Evolutionary conservation across 2,329 filamentous ascomycete species (phyloP), one percentile per base, ranked within the genome.

Genomic region (Phoma sp.): DNA sequence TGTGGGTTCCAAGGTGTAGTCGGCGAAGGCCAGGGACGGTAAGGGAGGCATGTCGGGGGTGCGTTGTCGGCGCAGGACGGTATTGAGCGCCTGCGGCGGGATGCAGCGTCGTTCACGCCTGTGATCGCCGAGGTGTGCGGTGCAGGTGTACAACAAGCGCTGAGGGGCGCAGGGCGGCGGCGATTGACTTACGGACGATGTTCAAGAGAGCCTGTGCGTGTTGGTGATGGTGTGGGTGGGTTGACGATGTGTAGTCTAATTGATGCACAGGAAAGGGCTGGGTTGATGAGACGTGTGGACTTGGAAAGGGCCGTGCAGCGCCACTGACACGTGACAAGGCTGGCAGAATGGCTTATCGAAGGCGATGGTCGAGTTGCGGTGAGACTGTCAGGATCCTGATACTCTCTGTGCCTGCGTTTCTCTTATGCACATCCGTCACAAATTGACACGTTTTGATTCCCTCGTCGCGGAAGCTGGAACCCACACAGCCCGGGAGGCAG

Each of bases 191-290:
- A 75, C 72, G 59, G 57, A 48, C 53, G 51, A 46, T 63, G 71
- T 68, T 69, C 69, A 72, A 73, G 69, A 74, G 69, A 64, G 64
- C 53, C 63, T 53, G 66, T 57, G 55, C 68, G 65, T 60, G 67
- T 68, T 68, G 64, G 65, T 60, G 69, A 74, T 74, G 71, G 67
- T 60, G 66, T 61, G 62, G 59, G 66, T 64, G 62, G 63, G 61
- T 66, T 64, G 69, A 69, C 51, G 68, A 67, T 69, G 72, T 64
- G 72, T 64, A 66, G 65, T 74, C 66, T 75, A 73, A 72, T 67
- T 70, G 71, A 72, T 74, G 71, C 70, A 69, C 69, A 67, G 67
- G 67, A 69, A 66, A 62, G 71, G 66, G 70, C 69, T 71, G 67
- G 69, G 65, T 67, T 63, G 70, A 71, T 68, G 67, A 72, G 69